These are phyloP conservation scores for Leonotis leonurus DNA, from an alignment of 257 asterid genomes.

Conservation along the genomic window DNA sequence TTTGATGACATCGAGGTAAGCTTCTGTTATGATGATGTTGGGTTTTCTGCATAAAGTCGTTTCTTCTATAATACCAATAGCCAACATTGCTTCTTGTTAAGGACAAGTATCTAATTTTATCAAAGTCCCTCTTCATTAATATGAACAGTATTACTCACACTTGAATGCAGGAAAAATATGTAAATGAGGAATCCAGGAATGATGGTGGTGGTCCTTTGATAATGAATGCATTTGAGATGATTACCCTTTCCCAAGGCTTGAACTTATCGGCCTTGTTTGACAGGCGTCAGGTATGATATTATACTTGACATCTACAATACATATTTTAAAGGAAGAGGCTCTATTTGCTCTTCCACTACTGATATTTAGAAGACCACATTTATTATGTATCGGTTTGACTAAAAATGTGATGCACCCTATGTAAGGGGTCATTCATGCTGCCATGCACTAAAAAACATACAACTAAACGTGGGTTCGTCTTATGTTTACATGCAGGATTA, in stretches of 20 bases:
- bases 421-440: no score
- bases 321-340: neutral
- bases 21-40: slow-evolving; percentile 38
- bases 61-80: no score
- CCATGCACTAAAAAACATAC: no score
- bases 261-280: slow-evolving; percentile 92
- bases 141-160: no score
- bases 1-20: slow-evolving; percentile 80
- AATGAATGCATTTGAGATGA: slow-evolving; percentile 99
- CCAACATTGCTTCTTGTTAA: no score
- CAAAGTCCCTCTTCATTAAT: no score
- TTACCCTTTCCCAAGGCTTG: slow-evolving; percentile 93
- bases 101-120: no score
- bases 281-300: slow-evolving; percentile 63
- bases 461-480: slow-evolving; percentile 6
- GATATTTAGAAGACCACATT: neutral
- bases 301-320: neutral
- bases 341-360: neutral
- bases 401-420: no score
- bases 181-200: slow-evolving; percentile 53
- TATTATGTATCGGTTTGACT: no score
- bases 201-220: slow-evolving; percentile 58
- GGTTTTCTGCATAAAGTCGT: no score
- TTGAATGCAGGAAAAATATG: slow-evolving; percentile 72
- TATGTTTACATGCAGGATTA: slow-evolving; percentile 47